Evolutionary conservation across 257 asterid genomes (phyloP), one percentile per base, ranked within the genome.

Genomic region (Nicotiana noctiflora): DNA sequence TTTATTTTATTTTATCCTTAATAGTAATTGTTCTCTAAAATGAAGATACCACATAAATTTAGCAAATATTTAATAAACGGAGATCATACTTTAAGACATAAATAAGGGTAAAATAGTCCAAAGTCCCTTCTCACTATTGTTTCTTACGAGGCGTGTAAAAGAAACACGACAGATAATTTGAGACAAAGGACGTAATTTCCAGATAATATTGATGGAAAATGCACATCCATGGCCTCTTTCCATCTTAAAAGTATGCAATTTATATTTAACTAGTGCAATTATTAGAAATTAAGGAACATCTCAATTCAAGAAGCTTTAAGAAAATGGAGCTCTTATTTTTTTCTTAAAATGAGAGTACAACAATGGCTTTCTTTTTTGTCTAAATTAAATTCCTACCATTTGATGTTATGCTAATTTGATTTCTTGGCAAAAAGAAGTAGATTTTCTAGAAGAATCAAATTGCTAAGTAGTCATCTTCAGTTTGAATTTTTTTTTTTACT

Each of bases 391-490:
- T 72, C 40, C 19, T 74, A 49, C 5, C 14, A 2, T 46, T 72
- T 15, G 21, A 72, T 23, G 77, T 46, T 23, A 4, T 46, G 8
- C 8, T 46, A 40, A 46, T 74, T 49, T 74, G 9, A 23, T 74
- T 49, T 44, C 5, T 27, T 49, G 49, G 27, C 44, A 74, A 49
- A 23, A 1, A 74, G 44, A 74, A 74, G 44, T 74, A 49, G 4
- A 23, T 72, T 49, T 74, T 74, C 3, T 74, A 49, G 79, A 74
- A 74, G 34, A 49, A 74, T 25, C 25, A 74, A 49, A 49, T 49
- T 49, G 79, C 79, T 74, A 49, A 74, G n/a, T 46, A 74, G 79
- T 74, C 79, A 21, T 74, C 44, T 74, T 74, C 79, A 49, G 5
- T 72, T 72, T 49, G 59, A 46, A 3, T 3, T 46, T 74, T 49